Evolutionary conservation across 2,329 filamentous ascomycete genomes (phyloP), one percentile per base, ranked within the genome.

Genomic region (Myriosclerotinia duriaeana): DNA sequence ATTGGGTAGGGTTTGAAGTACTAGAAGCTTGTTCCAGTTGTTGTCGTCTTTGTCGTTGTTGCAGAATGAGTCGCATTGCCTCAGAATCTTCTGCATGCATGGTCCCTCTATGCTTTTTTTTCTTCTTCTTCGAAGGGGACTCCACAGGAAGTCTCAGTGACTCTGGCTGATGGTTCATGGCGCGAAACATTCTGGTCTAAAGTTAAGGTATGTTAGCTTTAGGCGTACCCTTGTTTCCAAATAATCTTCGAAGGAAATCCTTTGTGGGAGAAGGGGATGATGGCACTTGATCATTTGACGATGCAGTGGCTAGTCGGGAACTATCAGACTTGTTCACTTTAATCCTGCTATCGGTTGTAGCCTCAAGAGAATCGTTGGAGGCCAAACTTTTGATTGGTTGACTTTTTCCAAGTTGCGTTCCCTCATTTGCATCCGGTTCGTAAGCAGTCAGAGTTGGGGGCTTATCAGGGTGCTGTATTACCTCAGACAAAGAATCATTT

Each of bases 181-280:
- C 53, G 30, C 36, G 64, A 26, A 46, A 60, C 54, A 54, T 65
- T 48, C 2, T 22, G 17, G 53, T 44, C 66, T 67, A 40, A 30
- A 65, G 14, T 59, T 48, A 34, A 50, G 36, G 53, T 34, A 34
- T 44, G 62, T 67, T 65, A 67, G 66, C 63, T 22, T 54, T 65
- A 20, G 38, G 38, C n/a, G 53, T 40, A 38, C 15, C 38, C 50
- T 50, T 40, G 15, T 26, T 26, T 48, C 36, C 34, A 17, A 55
- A 46, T 30, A 55, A 34, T 42, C 36, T 56, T 42, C 34, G 22
- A 30, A 62, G 7, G 6, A 55, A 9, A n/a, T 12, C 20, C 38
- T 22, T 20, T 26, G 30, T 38, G 15, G 38, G 12, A 50, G 62
- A 36, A 46, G 56, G 46, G 5, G 3, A n/a, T 30, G 52, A 46